Conservation (phyloP, 768 basidiomycete genomes). For the Agaricus subrufescens region DNA sequence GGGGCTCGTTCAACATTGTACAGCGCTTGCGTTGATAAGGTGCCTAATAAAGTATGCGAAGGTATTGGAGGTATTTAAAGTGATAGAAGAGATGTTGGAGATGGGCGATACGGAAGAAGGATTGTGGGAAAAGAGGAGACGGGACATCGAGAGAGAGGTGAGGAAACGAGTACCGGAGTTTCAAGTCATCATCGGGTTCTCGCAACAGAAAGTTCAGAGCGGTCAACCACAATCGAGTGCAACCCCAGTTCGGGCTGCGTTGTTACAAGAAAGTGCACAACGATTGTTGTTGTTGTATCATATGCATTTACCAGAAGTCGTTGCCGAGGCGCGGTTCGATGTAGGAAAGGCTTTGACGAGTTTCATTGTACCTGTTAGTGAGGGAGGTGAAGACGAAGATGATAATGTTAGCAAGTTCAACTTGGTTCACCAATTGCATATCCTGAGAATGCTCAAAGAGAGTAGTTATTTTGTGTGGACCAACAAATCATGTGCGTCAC, state of each 20-base stretch:
- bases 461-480: conserved; percentile 81
- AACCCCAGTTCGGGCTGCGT: conserved; percentile 40
- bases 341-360: conserved; percentile 69
- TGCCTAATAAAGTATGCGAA: conserved; percentile 67
- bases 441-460: conserved; percentile 66
- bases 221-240: conserved; percentile 1
- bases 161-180: conserved; percentile 81
- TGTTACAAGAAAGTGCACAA: conserved; percentile 79
- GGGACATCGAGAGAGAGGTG: conserved; percentile 73
- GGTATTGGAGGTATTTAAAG: conserved; percentile 45
- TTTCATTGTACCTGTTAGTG: conserved; percentile 24
- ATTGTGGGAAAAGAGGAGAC: conserved; percentile 62
- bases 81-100: conserved; percentile 49
- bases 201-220: conserved; percentile 43
- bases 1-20: conserved; percentile 80
- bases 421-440: conserved; percentile 69
- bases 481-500: conserved; percentile 57
- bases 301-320: conserved; percentile 63
- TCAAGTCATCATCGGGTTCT: conserved; percentile 79
- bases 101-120: conserved; percentile 57
- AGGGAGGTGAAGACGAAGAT: conserved; percentile 16
- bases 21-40: conserved; percentile 71
- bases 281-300: conserved; percentile 86
- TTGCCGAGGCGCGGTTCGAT: conserved; percentile 81
- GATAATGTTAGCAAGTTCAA: conserved; percentile 21